Evolutionary conservation across 2,329 filamentous ascomycete species (phyloP).

Genomic region (Davidsoniella virescens): DNA sequence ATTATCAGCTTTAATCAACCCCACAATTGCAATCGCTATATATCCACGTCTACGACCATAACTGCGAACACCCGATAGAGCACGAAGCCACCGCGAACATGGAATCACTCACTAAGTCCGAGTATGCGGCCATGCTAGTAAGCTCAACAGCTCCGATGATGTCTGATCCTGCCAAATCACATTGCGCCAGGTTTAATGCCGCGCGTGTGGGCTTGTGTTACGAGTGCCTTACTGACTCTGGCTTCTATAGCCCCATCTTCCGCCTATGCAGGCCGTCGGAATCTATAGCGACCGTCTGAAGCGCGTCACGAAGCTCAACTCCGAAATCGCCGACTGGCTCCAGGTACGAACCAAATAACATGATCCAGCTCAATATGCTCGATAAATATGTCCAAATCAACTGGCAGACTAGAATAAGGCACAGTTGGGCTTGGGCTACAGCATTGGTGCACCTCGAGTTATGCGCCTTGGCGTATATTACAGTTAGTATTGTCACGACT

Average conservation of each 20-base stretch:
- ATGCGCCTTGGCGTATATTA: background rate
- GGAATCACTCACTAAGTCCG: constrained; percentile 66
- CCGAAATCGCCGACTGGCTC: constrained; percentile 90
- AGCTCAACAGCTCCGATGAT: constrained; percentile 21
- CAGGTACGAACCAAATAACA: constrained; percentile 46
- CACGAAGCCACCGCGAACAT: constrained; percentile 34
- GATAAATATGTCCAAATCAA: background rate
- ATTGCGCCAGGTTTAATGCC: background rate
- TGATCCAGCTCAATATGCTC: no score
- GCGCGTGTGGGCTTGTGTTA: background rate
- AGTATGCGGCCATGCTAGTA: constrained; percentile 93
- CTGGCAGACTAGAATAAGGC: no score
- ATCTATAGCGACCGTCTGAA: constrained; percentile 76
- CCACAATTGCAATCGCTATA: background rate
- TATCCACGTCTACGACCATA: background rate
- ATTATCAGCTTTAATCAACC: background rate
- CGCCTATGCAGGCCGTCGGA: constrained; percentile 65
- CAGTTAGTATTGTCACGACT: no score
- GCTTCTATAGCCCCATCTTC: constrained; percentile 50
- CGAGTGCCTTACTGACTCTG: background rate
- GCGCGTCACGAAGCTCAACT: constrained; percentile 71
- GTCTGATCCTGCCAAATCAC: background rate
- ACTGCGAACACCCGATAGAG: background rate
- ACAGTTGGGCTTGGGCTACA: no score
- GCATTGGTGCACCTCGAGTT: background rate